phyloP scores from a whole-genome alignment of 768 basidiomycete species.

The Coprinellus micaceus region DNA sequence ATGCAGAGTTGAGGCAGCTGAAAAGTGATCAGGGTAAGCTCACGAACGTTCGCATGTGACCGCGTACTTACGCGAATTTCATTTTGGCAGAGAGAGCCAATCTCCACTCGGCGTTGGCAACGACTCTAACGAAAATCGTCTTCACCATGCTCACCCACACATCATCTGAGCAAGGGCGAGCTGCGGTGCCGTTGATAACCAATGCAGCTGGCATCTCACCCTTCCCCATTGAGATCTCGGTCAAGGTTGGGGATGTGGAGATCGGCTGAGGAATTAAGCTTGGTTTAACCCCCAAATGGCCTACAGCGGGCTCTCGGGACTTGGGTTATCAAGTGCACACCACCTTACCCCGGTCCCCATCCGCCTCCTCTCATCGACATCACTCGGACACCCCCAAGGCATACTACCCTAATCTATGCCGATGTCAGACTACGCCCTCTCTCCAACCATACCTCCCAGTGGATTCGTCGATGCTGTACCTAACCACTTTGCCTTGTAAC shows the following conservation, averaged over 20 bases:
- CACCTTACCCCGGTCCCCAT: no score
- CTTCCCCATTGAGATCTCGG: slow-evolving; percentile 69
- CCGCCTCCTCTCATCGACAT: no score
- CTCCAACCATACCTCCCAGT: no score
- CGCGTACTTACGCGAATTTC: background rate
- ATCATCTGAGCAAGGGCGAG: slow-evolving; percentile 72
- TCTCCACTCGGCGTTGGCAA: slow-evolving; percentile 55
- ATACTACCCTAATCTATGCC: no score
- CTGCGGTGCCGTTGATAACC: slow-evolving; percentile 77
- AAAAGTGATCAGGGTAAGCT: slow-evolving; percentile 55
- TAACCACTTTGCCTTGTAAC: no score
- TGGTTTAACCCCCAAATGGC: no score
- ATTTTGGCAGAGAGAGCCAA: slow-evolving; percentile 38
- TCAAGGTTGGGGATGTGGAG: slow-evolving; percentile 29
- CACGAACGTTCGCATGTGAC: no score
- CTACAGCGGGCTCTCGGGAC: no score
- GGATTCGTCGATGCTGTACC: no score
- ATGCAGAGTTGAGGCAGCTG: slow-evolving; percentile 74
- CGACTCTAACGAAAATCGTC: slow-evolving; percentile 62
- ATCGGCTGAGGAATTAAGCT: background rate
- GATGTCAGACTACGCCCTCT: no score
- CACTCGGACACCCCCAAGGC: no score
- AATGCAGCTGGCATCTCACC: slow-evolving; percentile 73
- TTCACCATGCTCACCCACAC: slow-evolving; percentile 73
- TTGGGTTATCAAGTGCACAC: no score